Evolutionary conservation across 805 yeast species (phyloP), one percentile per base, ranked within the genome.

Genomic region (Zygotorulaspora florentina): DNA sequence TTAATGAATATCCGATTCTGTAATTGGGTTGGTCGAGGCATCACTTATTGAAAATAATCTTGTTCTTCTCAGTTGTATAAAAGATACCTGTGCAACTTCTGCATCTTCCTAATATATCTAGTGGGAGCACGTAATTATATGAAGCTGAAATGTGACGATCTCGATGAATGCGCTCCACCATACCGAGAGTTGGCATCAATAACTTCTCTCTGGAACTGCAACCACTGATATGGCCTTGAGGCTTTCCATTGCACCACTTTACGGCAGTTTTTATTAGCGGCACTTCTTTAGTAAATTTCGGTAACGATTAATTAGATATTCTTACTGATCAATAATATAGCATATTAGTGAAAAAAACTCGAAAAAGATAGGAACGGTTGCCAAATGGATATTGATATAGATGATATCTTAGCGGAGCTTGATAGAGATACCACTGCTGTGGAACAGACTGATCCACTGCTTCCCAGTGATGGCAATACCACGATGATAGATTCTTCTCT

Each of bases 401-500:
- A 83, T 47, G 91, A 83, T 57, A 83, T 84, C 51, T 68, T 85
- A 39, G 73, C 74, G 38, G 89, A 84, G 46, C 78, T 86, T 48
- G 88, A 84, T 49, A 60, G 66, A 18, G 74, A 69, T 30, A 66
- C 70, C 25, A 65, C 71, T 10, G 69, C 67, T 5, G 60, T 64
- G 7, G 61, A 60, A 20, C 52, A 47, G 6, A 45, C 55, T 1
- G 42, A 30, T 11, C 47, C 51, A 27, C 42, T 26, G 31, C 41
- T 40, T 41, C 51, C 53, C 25, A 50, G 54, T 35, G 59, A 51
- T 37, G 55, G 54, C 8, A 54, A 52, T 31, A 53, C 56, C 11
- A 54, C 64, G 4, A 42, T 51, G 39, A 35, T 56, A 23, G 47
- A 56, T 39, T 53, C 62, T 29, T 53, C 61, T 15, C 29, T 54